Base-by-base conservation (phyloP, 345 rosid species). In the Eucalyptus dawsonii region DNA sequence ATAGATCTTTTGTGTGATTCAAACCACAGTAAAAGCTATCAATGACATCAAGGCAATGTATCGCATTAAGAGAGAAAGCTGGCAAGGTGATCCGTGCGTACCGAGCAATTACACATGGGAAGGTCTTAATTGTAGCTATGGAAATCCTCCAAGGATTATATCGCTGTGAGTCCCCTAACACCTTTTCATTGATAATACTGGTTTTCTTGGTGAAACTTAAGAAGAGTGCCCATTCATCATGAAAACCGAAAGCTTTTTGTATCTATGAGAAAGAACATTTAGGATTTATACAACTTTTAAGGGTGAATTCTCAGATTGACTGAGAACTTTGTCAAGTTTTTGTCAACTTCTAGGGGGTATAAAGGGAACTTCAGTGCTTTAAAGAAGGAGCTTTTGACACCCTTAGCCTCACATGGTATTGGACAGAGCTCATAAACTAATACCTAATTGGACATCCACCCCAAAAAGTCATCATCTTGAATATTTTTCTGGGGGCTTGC, bases 1-100 rank as follows among this genome's bases (percentile, higher is more conserved):
- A 58, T 25, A 11, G 14, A 25, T 58, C 7, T 10, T 25, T 58
- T 25, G 6, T 58, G 65, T 58, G n/a, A 58, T 1, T 24, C 3
- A 10, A 58, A 58, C 13, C 7, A 53, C 86, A 96, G 96, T 93
- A 88, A 89, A 89, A 72, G 93, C 92, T 14, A 93, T 92, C 6
- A 76, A n/a, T 15, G 85, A 86, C 27, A 89, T 89, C 87, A 92
- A 91, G 58, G 58, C 56, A 8, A 37, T 16, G 0, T 89, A 89
- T 81, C 54, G 11, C 53, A 81, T 91, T 62, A 88, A 29, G 29
- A 87, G 80, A 76, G 88, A 91, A 27, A 85, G 80, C 44, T 92
- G 91, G 93, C 93, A 92, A 69, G 93, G 93, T 44, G 65, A 58
- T 25, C n/a, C 65, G 2, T 58, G 65, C 14, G 7, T 58, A 11